A percentile compares a stretch with the other conserved stretches of the same genome.
Evolutionary conservation across 768 basidiomycete genomes (phyloP).

Genomic region (Phaeotremella fagi): DNA sequence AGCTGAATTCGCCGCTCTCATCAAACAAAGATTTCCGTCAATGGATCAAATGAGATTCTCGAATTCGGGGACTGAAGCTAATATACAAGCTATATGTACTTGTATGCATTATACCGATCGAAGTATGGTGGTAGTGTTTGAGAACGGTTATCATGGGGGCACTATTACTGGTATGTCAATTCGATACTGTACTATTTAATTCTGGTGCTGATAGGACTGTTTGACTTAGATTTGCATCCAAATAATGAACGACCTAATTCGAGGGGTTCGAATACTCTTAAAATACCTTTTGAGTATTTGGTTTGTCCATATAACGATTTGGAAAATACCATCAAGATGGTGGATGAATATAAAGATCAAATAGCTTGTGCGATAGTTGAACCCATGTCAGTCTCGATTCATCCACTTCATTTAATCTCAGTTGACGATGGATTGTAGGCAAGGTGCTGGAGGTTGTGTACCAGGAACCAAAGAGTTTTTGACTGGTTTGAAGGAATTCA

Average conservation of each 20-base stretch:
- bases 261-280: not conserved
- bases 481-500: slow-evolving; percentile 1
- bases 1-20: slow-evolving; percentile 7
- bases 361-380: slow-evolving; percentile 14
- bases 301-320: slow-evolving; percentile 24
- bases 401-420: not conserved
- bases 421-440: not conserved
- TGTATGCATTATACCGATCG: slow-evolving; percentile 10
- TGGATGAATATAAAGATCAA: not conserved
- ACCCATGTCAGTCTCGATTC: slow-evolving; percentile 14
- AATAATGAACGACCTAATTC: not conserved
- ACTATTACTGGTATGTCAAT: slow-evolving; percentile 10
- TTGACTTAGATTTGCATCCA: not conserved
- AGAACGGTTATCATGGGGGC: slow-evolving; percentile 22
- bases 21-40: slow-evolving; percentile 16
- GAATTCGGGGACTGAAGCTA: slow-evolving; percentile 28
- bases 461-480: slow-evolving; percentile 18
- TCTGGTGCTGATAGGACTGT: not conserved
- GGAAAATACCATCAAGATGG: not conserved
- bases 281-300: slow-evolving; percentile 16
- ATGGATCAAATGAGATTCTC: slow-evolving; percentile 20
- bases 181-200: too few species aligned
- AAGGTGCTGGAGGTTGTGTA: not conserved
- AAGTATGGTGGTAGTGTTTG: slow-evolving; percentile 18
- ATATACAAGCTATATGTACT: slow-evolving; percentile 13